These are phyloP conservation scores for Bertia moriformis DNA, from an alignment of 2,329 filamentous ascomycete species.

Conservation along the genomic window DNA sequence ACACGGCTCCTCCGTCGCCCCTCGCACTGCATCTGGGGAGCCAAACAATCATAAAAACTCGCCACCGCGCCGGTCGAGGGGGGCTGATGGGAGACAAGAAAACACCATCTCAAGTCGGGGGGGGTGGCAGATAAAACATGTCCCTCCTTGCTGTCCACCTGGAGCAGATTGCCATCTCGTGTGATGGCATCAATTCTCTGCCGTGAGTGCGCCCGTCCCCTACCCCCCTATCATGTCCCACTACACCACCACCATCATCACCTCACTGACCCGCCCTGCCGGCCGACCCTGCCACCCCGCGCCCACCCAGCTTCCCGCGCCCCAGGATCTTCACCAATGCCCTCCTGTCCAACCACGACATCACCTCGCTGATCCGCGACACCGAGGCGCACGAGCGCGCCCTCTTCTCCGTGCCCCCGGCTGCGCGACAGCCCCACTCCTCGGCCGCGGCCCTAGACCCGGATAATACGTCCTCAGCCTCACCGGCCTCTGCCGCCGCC, in stretches of 20 bases:
- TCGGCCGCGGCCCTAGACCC: slow-evolving; percentile 26
- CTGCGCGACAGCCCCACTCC: slow-evolving; percentile 36
- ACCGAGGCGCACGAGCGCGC: slow-evolving; percentile 89
- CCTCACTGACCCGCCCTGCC: slow-evolving; percentile 4
- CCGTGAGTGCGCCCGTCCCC: slow-evolving; percentile 40
- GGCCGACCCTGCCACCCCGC: no score
- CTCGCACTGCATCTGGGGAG: no score
- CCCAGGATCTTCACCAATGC: slow-evolving; percentile 96
- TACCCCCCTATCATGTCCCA: not conserved
- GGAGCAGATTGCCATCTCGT: slow-evolving; percentile 65
- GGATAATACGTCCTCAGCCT: slow-evolving; percentile 29
- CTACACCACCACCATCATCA: slow-evolving; percentile 2
- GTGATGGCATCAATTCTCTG: slow-evolving; percentile 60
- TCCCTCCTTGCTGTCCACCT: slow-evolving; percentile 56
- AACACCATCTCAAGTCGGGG: no score
- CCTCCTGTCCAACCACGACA: slow-evolving; percentile 74
- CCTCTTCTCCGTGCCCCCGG: slow-evolving; percentile 78
- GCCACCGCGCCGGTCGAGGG: no score
- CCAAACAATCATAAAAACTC: no score
- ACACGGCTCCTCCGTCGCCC: no score
- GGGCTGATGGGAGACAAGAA: no score
- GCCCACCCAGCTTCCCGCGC: slow-evolving; percentile 55
- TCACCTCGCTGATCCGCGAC: slow-evolving; percentile 85
- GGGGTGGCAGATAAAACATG: no score
- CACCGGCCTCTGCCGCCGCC: slow-evolving; percentile 22